Evolutionary conservation across 352 stramenopile genomes (phyloP).

Genomic region (Phytophthora syringae): DNA sequence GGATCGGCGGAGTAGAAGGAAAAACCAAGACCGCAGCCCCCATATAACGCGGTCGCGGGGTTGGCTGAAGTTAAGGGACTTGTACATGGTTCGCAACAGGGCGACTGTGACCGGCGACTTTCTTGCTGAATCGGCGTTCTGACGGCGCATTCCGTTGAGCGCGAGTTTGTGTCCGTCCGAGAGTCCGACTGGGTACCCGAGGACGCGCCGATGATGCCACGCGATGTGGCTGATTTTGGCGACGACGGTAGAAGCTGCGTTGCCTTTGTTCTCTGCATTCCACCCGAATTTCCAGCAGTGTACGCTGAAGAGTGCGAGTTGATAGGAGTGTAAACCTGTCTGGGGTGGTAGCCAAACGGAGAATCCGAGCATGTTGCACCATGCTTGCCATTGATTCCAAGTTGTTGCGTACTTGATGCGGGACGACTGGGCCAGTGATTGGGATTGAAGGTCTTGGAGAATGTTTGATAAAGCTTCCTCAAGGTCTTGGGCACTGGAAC

Average conservation of each 20-base stretch:
- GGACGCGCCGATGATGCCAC: conserved; percentile 11
- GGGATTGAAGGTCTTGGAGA: conserved; percentile 24
- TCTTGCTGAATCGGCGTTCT: not conserved
- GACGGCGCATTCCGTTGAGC: conserved; percentile 35
- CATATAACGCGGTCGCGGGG: conserved; percentile 34
- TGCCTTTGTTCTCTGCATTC: conserved; percentile 7
- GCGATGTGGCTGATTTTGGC: conserved; percentile 32
- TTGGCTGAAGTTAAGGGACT: conserved; percentile 7
- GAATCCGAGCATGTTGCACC: conserved; percentile 9
- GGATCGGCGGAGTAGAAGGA: conserved; percentile 22
- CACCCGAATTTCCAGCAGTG: conserved; percentile 12
- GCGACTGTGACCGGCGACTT: conserved; percentile 19
- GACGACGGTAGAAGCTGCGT: conserved; percentile 28
- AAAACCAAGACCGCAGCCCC: conserved; percentile 38
- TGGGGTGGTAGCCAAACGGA: conserved; percentile 2
- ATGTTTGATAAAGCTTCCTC: conserved; percentile 25
- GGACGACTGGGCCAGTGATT: conserved; percentile 21
- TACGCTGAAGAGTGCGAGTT: conserved; percentile 10
- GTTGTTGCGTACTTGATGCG: conserved; percentile 5
- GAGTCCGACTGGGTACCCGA: conserved; percentile 27
- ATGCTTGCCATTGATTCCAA: conserved; percentile 7
- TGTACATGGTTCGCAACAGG: not conserved
- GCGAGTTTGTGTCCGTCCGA: conserved; percentile 27
- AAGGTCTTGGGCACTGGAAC: not conserved
- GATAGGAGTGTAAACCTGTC: conserved; percentile 8